Conservation (phyloP, 1,284 basidiomycete genomes). For the Hemileia vastatrix region DNA sequence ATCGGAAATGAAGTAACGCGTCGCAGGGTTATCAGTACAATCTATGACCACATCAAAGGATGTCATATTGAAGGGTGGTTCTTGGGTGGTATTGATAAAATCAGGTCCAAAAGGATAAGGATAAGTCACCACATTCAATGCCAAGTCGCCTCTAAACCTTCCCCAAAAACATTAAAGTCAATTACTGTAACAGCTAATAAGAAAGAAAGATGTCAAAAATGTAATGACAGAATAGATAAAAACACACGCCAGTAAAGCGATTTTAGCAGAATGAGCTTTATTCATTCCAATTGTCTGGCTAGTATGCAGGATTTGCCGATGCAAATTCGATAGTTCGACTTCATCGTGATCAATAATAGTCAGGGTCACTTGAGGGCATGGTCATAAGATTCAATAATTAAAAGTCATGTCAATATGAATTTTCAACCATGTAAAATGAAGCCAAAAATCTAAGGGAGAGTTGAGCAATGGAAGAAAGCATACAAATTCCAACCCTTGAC, state of each 20-base stretch:
- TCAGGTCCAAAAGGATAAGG: constrained; percentile 1
- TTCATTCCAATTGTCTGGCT: constrained; percentile 66
- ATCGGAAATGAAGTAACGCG: constrained; percentile 90
- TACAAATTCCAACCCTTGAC: constrained; percentile 80
- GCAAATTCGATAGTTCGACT: constrained; percentile 85
- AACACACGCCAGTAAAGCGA: constrained; percentile 56
- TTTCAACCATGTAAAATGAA: neutral
- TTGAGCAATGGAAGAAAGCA: constrained; percentile 29
- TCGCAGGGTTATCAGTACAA: constrained; percentile 87
- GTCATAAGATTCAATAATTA: neutral
- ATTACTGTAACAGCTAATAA: constrained; percentile 8
- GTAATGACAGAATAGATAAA: too few relatives aligned
- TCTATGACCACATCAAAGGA: constrained; percentile 73
- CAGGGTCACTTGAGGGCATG: constrained; percentile 54
- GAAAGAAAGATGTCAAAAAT: constrained; percentile 1
- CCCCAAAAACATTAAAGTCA: neutral
- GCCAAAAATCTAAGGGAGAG: neutral
- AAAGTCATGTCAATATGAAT: neutral
- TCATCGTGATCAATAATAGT: constrained; percentile 83
- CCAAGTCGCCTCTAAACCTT: constrained; percentile 9
- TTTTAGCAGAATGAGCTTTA: constrained; percentile 73
- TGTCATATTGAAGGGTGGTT: constrained; percentile 53
- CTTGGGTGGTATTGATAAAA: constrained; percentile 59
- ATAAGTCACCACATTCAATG: constrained; percentile 1
- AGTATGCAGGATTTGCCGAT: constrained; percentile 82